Base-by-base conservation (phyloP, 2,329 filamentous ascomycete species). In the Teratosphaeria nubilosa region DNA sequence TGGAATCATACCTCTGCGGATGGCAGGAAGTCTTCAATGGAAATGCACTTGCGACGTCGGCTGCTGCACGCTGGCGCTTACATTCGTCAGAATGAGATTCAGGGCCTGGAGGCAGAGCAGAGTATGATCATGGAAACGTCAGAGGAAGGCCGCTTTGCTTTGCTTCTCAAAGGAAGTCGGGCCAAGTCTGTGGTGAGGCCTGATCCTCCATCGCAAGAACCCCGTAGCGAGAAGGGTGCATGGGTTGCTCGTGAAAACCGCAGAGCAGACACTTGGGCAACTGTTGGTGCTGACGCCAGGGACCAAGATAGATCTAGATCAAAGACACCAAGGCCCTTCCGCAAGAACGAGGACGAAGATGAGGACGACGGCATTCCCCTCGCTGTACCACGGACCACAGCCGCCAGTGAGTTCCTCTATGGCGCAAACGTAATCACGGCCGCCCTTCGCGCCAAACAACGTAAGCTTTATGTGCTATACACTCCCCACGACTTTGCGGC, bases 351-450 rank as follows among this genome's bases (percentile, higher is more conserved):
- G 9, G 6, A 48, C n/a, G n/a, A 7, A 20, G 59, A 61, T 14
- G 58, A 61, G 24, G 64, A 66, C 16, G 51, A 71, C 64, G 59
- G 69, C 10, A 59, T 74, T 1, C 77, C 77, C 0, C 59, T 74
- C 3, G 70, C 75, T 6, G 78, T 88, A 20, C 83, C 84, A 1
- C 86, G 92, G 69, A 90, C 89, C 0, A 95, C 90, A 0, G 87
- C 92, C 0, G 89, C 90, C 5, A 96, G 91, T 0, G 87, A 96
- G 61, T 97, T 96, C 66, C 78, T 99, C 1, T 97, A 95, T 69
- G 94, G 94, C 5, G 83, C 82, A 51, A 88, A 87, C 1, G 85
- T 89, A 1, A 90, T 97, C 24, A 80, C 87, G 62, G 88, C 91
- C 22, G 91, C 91, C 0, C 76, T 99, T 22, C 84, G 80, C 63